These are phyloP conservation scores for Diphasiastrum complanatum DNA, from an alignment of 83 land plant genomes.

Conservation along the genomic window DNA sequence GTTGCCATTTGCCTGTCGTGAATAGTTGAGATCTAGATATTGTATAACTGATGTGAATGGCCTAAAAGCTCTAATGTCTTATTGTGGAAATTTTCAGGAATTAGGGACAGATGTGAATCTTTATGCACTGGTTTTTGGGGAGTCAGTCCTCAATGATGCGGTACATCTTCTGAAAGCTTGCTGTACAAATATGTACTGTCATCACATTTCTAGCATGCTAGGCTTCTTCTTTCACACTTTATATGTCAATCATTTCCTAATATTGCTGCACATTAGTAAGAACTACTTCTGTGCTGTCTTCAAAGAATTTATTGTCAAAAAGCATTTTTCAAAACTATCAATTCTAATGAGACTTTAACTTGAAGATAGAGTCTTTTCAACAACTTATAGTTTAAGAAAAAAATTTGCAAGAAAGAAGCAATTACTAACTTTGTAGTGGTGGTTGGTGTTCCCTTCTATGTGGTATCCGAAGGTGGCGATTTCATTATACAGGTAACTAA, in stretches of 20 bases:
- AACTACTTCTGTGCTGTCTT: no score
- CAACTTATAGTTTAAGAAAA: background rate
- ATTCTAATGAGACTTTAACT: no score
- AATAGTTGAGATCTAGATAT: no score
- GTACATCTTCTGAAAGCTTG: slow-evolving; percentile 28
- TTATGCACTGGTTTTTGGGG: slow-evolving; percentile 97
- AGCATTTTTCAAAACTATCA: no score
- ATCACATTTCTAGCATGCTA: background rate
- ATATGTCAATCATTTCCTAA: background rate
- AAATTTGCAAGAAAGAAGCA: background rate
- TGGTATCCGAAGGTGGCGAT: slow-evolving; percentile 62
- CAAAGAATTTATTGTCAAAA: no score
- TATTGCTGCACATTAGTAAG: background rate
- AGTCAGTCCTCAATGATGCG: slow-evolving; percentile 96
- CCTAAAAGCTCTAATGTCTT: no score
- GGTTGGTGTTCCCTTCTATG: slow-evolving; percentile 6
- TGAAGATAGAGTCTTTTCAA: no score
- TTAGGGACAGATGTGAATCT: slow-evolving; percentile 88
- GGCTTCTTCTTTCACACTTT: background rate
- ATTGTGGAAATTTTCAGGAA: slow-evolving; percentile 49
- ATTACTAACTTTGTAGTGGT: background rate
- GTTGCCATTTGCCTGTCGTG: no score
- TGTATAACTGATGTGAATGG: no score
- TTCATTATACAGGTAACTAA: slow-evolving; percentile 75
- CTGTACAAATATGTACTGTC: slow-evolving; percentile 1